Evolutionary conservation across 2,329 filamentous ascomycete genomes (phyloP).

Genomic region (Diaporthe sp.): DNA sequence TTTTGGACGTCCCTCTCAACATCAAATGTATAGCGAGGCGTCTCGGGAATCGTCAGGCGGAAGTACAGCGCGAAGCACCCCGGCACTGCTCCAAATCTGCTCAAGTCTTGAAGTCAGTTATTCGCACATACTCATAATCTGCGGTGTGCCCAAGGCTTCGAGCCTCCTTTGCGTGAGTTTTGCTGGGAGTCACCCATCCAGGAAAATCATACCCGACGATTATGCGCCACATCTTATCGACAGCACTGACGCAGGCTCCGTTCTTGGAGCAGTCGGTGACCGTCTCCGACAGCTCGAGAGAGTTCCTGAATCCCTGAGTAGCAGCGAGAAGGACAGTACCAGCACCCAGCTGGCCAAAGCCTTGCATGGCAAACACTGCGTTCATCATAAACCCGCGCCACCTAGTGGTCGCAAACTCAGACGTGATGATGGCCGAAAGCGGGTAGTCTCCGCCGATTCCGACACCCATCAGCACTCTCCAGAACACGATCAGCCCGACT

Average conservation of each 20-base stretch:
- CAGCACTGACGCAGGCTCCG: constrained; percentile 73
- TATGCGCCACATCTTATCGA: constrained; percentile 90
- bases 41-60: constrained; percentile 84
- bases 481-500: constrained; percentile 80
- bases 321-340: constrained; percentile 83
- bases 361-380: constrained; percentile 89
- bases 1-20: constrained; percentile 81
- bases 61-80: constrained; percentile 89
- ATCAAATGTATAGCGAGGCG: constrained; percentile 89
- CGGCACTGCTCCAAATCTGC: constrained; percentile 80
- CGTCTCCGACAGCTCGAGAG: constrained; percentile 64
- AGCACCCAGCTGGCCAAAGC: constrained; percentile 82
- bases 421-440: constrained; percentile 82
- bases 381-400: constrained; percentile 91
- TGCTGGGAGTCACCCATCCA: background rate
- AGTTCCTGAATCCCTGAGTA: constrained; percentile 77
- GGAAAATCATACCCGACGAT: constrained; percentile 66
- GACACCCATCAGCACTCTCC: constrained; percentile 81
- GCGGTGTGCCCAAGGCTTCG: background rate
- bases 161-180: background rate
- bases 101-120: background rate
- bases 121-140: background rate
- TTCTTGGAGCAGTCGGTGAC: constrained; percentile 64
- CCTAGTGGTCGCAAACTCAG: constrained; percentile 88
- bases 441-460: constrained; percentile 86